These are phyloP conservation scores for Ascochyta lentis DNA, from an alignment of 2,329 filamentous ascomycete genomes.

Conservation along the genomic window DNA sequence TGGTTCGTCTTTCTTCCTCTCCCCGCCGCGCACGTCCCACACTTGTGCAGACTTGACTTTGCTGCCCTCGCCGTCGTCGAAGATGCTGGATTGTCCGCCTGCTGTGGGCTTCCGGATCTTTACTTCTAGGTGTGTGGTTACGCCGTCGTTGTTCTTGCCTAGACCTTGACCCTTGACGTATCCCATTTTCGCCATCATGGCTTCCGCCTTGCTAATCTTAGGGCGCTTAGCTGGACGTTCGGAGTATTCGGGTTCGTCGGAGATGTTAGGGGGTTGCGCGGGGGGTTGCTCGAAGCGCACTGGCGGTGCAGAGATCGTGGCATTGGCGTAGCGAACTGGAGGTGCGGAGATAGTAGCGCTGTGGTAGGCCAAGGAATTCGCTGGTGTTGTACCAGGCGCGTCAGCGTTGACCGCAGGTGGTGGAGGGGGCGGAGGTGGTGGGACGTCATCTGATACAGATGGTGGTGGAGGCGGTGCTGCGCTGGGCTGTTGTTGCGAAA, in stretches of 20 bases:
- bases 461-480: slow-evolving; percentile 21
- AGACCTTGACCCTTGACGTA: slow-evolving; percentile 89
- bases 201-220: slow-evolving; percentile 65
- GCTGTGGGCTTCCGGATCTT: slow-evolving; percentile 34
- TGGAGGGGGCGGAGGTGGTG: slow-evolving; percentile 46
- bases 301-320: slow-evolving; percentile 79
- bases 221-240: slow-evolving; percentile 49
- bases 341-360: slow-evolving; percentile 73
- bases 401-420: slow-evolving; percentile 60
- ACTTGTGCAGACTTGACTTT: slow-evolving; percentile 37
- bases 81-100: slow-evolving; percentile 20
- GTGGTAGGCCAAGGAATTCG: slow-evolving; percentile 28
- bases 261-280: slow-evolving; percentile 17
- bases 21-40: slow-evolving; percentile 82
- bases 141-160: slow-evolving; percentile 81
- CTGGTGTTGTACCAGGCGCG: slow-evolving; percentile 28
- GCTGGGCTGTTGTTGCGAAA: slow-evolving; percentile 20
- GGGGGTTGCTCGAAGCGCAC: slow-evolving; percentile 68
- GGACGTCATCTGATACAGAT: slow-evolving; percentile 18
- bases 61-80: slow-evolving; percentile 59
- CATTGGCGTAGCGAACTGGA: slow-evolving; percentile 72
- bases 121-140: slow-evolving; percentile 82
- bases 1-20: slow-evolving; percentile 52
- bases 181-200: slow-evolving; percentile 91
- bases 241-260: slow-evolving; percentile 17